Percentiles rank a stretch among this genome's conserved stretches.
These are phyloP conservation scores for Xylaria sp. DNA, from an alignment of 2,329 filamentous ascomycete genomes.

Conservation along the genomic window DNA sequence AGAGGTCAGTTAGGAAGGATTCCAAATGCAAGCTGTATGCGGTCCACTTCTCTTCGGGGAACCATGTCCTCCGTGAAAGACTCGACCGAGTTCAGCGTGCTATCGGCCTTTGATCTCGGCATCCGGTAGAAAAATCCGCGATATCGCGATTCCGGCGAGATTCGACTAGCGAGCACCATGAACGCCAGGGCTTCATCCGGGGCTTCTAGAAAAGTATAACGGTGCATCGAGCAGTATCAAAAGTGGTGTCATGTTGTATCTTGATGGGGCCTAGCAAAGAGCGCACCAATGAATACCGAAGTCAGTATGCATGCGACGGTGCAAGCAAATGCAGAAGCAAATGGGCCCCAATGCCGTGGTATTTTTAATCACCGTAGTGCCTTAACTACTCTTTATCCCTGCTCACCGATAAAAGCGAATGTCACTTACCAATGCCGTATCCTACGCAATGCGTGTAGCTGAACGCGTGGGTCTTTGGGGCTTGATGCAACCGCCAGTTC, in stretches of 20 bases:
- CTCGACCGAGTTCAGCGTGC: background rate
- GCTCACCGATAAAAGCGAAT: slow-evolving; percentile 13
- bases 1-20: background rate
- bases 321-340: slow-evolving; percentile 9
- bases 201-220: slow-evolving; percentile 20
- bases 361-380: slow-evolving; percentile 16
- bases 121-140: slow-evolving; percentile 6
- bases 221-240: slow-evolving; percentile 4
- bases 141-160: slow-evolving; percentile 16
- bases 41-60: background rate
- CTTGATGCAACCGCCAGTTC: slow-evolving; percentile 26
- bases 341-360: slow-evolving; percentile 29
- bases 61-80: background rate
- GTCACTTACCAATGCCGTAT: slow-evolving; percentile 8
- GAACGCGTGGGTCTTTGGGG: slow-evolving; percentile 21
- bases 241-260: slow-evolving; percentile 23
- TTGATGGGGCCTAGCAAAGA: slow-evolving; percentile 5
- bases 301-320: slow-evolving; percentile 20
- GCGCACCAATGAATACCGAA: slow-evolving; percentile 18
- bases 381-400: background rate
- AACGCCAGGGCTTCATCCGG: background rate
- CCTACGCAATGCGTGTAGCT: slow-evolving; percentile 6
- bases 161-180: slow-evolving; percentile 13
- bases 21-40: background rate
- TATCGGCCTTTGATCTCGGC: slow-evolving; percentile 8